These are phyloP conservation scores for Candida tibetensis DNA, from an alignment of 805 yeast species.

Conservation along the genomic window DNA sequence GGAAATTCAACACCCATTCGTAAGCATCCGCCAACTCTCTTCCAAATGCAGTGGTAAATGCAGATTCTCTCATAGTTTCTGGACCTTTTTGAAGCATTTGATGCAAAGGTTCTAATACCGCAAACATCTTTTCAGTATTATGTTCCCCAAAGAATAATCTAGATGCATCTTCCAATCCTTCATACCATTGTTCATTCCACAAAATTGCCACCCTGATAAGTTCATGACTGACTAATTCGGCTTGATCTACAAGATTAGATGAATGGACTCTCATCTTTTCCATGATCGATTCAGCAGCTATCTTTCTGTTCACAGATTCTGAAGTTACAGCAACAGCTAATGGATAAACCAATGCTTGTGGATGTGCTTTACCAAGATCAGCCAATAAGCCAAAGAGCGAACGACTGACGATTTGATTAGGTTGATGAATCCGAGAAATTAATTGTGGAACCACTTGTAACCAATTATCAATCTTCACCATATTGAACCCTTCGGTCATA, in stretches of 20 bases:
- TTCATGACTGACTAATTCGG: slow-evolving; percentile 91
- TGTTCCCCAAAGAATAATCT: slow-evolving; percentile 90
- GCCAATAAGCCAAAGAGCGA: slow-evolving; percentile 77
- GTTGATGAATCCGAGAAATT: slow-evolving; percentile 95
- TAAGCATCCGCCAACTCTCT: slow-evolving; percentile 89
- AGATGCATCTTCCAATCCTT: slow-evolving; percentile 95
- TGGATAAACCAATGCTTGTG: slow-evolving; percentile 95
- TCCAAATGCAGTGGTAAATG: slow-evolving; percentile 92
- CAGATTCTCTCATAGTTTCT: slow-evolving; percentile 86
- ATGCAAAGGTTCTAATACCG: slow-evolving; percentile 86
- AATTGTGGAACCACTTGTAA: slow-evolving; percentile 92
- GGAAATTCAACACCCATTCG: slow-evolving; percentile 87
- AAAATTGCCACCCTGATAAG: slow-evolving; percentile 90
- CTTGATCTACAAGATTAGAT: slow-evolving; percentile 80
- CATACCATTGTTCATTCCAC: slow-evolving; percentile 99
- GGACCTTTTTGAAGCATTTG: slow-evolving; percentile 82
- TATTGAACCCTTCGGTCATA: slow-evolving; percentile 82
- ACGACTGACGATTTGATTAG: slow-evolving; percentile 77
- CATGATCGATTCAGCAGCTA: slow-evolving; percentile 87
- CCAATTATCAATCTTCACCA: slow-evolving; percentile 93
- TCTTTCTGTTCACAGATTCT: slow-evolving; percentile 83
- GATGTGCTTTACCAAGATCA: slow-evolving; percentile 91
- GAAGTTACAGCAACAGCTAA: slow-evolving; percentile 94
- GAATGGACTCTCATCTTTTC: slow-evolving; percentile 92
- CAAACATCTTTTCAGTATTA: slow-evolving; percentile 91